These are phyloP conservation scores for Zea luxurians DNA, from an alignment of 176 grass and related monocot species.

Conservation along the genomic window DNA sequence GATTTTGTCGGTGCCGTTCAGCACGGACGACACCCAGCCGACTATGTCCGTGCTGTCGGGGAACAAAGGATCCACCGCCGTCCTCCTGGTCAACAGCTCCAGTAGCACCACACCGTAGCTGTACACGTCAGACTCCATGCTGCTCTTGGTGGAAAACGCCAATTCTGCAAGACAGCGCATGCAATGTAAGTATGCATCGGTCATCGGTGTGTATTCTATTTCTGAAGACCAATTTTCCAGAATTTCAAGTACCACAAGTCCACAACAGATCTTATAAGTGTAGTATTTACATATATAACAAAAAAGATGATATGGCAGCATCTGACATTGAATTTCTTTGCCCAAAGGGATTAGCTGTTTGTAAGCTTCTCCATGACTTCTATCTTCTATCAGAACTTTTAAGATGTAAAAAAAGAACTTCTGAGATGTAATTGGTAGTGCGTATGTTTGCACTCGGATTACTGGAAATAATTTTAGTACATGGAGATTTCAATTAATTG, in stretches of 20 bases:
- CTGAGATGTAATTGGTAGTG: background rate
- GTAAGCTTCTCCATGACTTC: background rate
- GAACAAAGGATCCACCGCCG: slow-evolving; percentile 49
- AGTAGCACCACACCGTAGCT: slow-evolving; percentile 87
- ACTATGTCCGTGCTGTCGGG: slow-evolving; percentile 56
- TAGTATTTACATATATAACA: too few relatives aligned
- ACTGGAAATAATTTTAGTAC: background rate
- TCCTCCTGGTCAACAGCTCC: slow-evolving; percentile 69
- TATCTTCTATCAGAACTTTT: too few relatives aligned
- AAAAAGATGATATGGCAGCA: background rate
- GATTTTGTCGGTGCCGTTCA: slow-evolving; percentile 40
- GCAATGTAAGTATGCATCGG: background rate
- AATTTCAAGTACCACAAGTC: background rate
- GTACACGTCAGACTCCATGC: slow-evolving; percentile 62
- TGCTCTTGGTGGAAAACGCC: slow-evolving; percentile 62
- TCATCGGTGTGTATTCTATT: background rate
- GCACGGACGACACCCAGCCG: slow-evolving; percentile 45
- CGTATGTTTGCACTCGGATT: background rate
- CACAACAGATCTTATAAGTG: too few relatives aligned
- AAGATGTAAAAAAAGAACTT: too few relatives aligned
- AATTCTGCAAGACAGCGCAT: slow-evolving; percentile 44
- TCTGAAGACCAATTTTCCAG: background rate
- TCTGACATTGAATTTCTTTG: background rate
- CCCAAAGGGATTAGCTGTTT: background rate
- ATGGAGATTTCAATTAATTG: slow-evolving; percentile 1